A percentile compares a stretch with the other conserved stretches of the same genome.
phyloP scores from a whole-genome alignment of 164 flowering plant species.

The Dillenia turbinata region DNA sequence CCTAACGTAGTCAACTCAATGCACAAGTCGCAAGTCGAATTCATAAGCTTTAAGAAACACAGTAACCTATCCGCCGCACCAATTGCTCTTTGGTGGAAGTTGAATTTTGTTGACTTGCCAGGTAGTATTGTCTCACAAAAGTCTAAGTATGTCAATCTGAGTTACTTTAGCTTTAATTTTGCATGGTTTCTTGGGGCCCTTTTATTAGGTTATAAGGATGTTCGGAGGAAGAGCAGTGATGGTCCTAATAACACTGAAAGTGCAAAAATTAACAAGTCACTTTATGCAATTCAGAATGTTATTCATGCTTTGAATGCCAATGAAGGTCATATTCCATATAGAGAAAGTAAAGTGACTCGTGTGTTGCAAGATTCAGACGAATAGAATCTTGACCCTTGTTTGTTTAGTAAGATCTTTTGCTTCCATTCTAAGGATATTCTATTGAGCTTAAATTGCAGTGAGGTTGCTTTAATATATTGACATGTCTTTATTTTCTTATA shows the following conservation, averaged over 20 bases:
- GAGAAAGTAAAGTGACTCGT: constrained; percentile 68
- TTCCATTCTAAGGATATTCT: background rate
- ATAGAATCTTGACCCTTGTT: constrained; percentile 39
- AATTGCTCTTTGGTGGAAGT: too few relatives aligned
- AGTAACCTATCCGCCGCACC: too few relatives aligned
- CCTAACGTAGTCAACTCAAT: too few relatives aligned
- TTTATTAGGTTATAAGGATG: constrained; percentile 61
- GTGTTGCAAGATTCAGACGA: constrained; percentile 59
- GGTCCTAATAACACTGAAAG: constrained; percentile 31
- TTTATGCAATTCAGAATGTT: constrained; percentile 55
- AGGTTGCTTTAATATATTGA: background rate
- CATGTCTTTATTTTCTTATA: constrained; percentile 6
- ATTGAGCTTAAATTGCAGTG: too few relatives aligned
- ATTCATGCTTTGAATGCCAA: constrained; percentile 47
- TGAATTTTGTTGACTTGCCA: constrained; percentile 75
- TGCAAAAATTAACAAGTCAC: constrained; percentile 38
- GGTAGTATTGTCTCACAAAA: constrained; percentile 27
- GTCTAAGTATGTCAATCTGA: background rate
- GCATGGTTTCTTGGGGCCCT: background rate
- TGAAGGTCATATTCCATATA: constrained; percentile 55
- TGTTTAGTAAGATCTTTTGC: constrained; percentile 54
- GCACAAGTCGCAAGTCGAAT: too few relatives aligned
- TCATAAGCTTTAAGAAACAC: too few relatives aligned
- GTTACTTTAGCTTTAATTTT: background rate
- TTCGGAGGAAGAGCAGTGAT: constrained; percentile 33